A percentile compares a stretch with the other conserved stretches of the same genome.
Evolutionary conservation across 306 rosid genomes (phyloP).

Genomic region (peach (Prunus persica)): DNA sequence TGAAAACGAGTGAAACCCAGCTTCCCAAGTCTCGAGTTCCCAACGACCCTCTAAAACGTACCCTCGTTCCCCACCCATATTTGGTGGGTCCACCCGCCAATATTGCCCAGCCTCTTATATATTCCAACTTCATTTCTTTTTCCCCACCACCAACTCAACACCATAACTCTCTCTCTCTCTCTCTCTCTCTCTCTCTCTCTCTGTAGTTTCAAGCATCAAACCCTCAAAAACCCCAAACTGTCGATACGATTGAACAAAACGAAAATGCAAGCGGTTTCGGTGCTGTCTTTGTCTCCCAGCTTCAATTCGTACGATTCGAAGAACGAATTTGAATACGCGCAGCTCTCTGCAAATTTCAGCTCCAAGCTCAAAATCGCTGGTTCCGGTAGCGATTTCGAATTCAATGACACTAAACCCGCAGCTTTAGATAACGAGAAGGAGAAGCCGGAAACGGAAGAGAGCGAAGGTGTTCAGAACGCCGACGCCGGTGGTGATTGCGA

Average conservation of each 20-base stretch:
- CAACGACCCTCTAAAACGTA: not conserved
- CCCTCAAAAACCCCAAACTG: not conserved
- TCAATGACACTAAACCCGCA: not conserved
- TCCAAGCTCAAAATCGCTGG: conserved; percentile 30
- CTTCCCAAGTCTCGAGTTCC: not conserved
- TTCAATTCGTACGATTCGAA: conserved; percentile 4
- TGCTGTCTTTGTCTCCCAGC: conserved; percentile 13
- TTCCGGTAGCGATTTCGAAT: not conserved
- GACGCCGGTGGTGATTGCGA: not conserved
- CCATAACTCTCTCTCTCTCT: not conserved
- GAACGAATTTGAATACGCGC: not conserved
- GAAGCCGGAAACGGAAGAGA: not conserved
- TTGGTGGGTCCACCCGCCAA: conserved; percentile 8
- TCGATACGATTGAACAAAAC: not conserved
- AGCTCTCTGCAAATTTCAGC: conserved; percentile 37
- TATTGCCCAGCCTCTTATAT: not conserved
- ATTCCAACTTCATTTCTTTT: not conserved
- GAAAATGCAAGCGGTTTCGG: conserved; percentile 45
- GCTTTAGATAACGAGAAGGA: not conserved
- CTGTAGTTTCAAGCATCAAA: not conserved
- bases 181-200: not conserved
- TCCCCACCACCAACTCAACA: not conserved
- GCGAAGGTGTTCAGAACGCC: not conserved
- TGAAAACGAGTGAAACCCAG: not conserved
- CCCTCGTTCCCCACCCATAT: not conserved